Base-by-base conservation (phyloP, 202 grass and related monocot genomes). In the Dendrocalamus latiflorus region DNA sequence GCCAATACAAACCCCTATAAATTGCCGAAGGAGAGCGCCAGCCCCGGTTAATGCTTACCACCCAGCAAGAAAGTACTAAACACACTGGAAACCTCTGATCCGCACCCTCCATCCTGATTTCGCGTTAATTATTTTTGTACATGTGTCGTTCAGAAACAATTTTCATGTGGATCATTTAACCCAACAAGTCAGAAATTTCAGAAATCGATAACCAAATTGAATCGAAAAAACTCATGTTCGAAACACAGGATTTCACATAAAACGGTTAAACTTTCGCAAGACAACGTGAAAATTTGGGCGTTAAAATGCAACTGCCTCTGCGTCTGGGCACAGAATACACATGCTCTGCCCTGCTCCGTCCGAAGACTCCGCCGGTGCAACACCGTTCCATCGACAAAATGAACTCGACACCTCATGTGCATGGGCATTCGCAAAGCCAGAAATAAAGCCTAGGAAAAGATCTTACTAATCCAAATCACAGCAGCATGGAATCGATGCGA, bases 401-500 rank as follows among this genome's bases (percentile, higher is more conserved):
- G 26, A 74, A 16, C 60, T 67, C 69, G 18, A n/a, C 20, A 28
- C 6, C 50, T 68, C 61, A 78, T 83, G 79, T 58, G 81, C 42
- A 64, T 70, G 38, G 72, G 47, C 55, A 83, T 83, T 63, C 11
- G 44, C 85, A 70, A 64, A 70, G 42, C 34, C 53, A 43, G 72
- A 75, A 65, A 74, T 9, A 42, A 58, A 75, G 36, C n/a, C 15
- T 16, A n/a, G n/a, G 3, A 11, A 6, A 64, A 14, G 48, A 77
- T 49, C 1, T 76, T 50, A 58, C 39, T 69, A 60, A 60, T 70
- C 55, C 22, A 87, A 64, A 83, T 70, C 73, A 64, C 55, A 66
- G 33, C 45, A 47, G 55, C 55, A 64, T 55, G 30, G 45, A 81
- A 75, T 77, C 18, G 79, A 87, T 72, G 54, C 65, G 9, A 83